Evolutionary conservation across 345 rosid genomes (phyloP), one percentile per base, ranked within the genome.

Genomic region (Noccaea caerulescens): DNA sequence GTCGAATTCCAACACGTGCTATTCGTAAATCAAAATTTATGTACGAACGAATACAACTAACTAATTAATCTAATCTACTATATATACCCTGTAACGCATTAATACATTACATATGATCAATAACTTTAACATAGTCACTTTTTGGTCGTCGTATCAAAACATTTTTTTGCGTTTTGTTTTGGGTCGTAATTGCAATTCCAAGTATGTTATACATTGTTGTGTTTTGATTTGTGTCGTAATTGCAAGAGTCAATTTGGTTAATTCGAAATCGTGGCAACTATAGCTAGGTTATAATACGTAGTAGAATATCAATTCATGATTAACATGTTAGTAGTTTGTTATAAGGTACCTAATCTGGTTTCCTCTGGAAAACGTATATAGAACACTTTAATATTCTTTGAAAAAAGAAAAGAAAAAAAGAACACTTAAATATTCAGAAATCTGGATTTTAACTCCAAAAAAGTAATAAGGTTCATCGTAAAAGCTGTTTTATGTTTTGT

Each of bases 1-100:
- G 20, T 51, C 47, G 2, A 41, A n/a, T 41, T 58, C 4, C 25
- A 66, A 34, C 67, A 66, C 72, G 55, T 66, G 77, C 27, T 72
- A 18, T 72, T 30, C 55, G 46, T 46, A 45, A 36, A 32, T 33
- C 43, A 55, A 46, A 5, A 9, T 37, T 44, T 10, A 20, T 11
- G 5, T 20, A 34, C 27, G 18, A 38, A 13, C 4, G 8, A 71
- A 71, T 44, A 36, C 20, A 45, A 4, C 20, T 12, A 6, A 27
- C 23, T 38, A 56, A 47, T 38, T 56, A 23, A 20, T 6, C 8
- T 63, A 7, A 1, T 36, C 10, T 45, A 20, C 13, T 52, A 10
- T 51, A 0, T 52, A 10, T 51, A 0, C 10, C 33, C 3, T 18
- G 10, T 16, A 68, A 36, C 55, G 10, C 33, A 20, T 6, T 55